phyloP scores from a whole-genome alignment of 1,139 yeast species.

The Geotrichum australiense region DNA sequence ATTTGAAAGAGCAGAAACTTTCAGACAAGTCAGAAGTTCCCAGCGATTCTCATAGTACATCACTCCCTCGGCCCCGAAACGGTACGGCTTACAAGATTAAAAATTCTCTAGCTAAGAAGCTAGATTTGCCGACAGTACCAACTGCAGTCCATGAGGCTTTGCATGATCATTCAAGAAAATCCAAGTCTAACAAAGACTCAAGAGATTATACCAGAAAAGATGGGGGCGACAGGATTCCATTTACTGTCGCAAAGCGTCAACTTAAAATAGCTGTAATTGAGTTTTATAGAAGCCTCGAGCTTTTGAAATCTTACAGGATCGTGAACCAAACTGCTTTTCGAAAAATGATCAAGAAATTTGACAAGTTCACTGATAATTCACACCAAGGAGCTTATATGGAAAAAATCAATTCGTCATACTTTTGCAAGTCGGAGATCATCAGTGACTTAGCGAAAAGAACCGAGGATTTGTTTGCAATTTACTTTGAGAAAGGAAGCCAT shows the following conservation, averaged over 20 bases:
- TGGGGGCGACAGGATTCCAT: slow-evolving; percentile 35
- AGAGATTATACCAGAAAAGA: slow-evolving; percentile 17
- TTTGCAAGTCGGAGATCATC: slow-evolving; percentile 57
- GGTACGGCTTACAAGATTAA: slow-evolving; percentile 23
- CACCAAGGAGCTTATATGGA: slow-evolving; percentile 52
- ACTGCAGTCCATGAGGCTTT: slow-evolving; percentile 13
- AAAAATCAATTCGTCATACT: slow-evolving; percentile 48
- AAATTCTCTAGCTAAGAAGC: slow-evolving; percentile 21
- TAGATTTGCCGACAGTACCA: slow-evolving; percentile 34
- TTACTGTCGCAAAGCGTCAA: slow-evolving; percentile 64
- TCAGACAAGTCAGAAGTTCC: slow-evolving; percentile 2
- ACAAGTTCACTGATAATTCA: slow-evolving; percentile 54
- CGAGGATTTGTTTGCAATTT: slow-evolving; percentile 61
- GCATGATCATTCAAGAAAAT: slow-evolving; percentile 7
- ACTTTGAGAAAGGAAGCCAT: slow-evolving; percentile 66
- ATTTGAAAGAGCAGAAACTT: slow-evolving; percentile 49
- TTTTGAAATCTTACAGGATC: slow-evolving; percentile 67
- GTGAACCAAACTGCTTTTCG: slow-evolving; percentile 83
- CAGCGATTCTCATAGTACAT: slow-evolving; percentile 11
- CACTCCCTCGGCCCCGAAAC: slow-evolving; percentile 19
- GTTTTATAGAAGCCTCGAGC: slow-evolving; percentile 69
- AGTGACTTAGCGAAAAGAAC: slow-evolving; percentile 56
- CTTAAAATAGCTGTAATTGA: slow-evolving; percentile 73
- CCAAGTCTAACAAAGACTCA: slow-evolving; percentile 1
- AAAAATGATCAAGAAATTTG: slow-evolving; percentile 83